Conservation (phyloP, 108 stramenopile genomes). For the Schizochytrium sp. region DNA sequence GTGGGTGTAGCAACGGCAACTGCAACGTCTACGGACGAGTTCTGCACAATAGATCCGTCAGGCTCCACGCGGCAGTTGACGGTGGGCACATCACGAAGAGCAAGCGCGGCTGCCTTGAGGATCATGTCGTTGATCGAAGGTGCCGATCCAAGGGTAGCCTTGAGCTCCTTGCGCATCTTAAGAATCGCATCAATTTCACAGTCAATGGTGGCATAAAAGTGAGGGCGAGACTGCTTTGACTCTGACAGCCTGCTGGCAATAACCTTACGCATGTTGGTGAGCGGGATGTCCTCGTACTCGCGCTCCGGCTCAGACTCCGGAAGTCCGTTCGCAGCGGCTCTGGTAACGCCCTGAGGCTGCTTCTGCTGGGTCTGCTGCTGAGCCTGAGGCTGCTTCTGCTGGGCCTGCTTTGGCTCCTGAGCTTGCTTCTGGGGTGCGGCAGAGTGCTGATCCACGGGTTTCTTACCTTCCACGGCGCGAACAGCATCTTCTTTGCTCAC, state of each 20-base stretch:
- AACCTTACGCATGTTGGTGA: conserved; percentile 88
- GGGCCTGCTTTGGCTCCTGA: neutral
- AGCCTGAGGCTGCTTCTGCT: neutral
- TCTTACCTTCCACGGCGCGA: conserved; percentile 27
- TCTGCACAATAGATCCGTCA: conserved; percentile 74
- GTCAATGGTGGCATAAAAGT: conserved; percentile 92
- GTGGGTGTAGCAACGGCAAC: conserved; percentile 97
- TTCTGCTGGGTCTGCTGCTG: conserved; percentile 32
- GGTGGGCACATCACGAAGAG: conserved; percentile 94
- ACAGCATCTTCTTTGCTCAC: conserved; percentile 26
- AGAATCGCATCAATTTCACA: conserved; percentile 88
- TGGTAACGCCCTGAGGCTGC: neutral
- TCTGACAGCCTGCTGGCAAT: conserved; percentile 94
- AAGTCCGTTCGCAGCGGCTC: neutral
- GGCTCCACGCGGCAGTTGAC: conserved; percentile 84
- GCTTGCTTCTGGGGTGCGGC: neutral
- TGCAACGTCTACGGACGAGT: conserved; percentile 89
- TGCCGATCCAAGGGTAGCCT: conserved; percentile 81
- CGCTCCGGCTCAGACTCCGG: conserved; percentile 50
- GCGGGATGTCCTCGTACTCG: conserved; percentile 66
- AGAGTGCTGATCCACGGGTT: neutral
- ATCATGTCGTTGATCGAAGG: conserved; percentile 97
- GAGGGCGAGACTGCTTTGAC: conserved; percentile 93
- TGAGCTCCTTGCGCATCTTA: conserved; percentile 83
- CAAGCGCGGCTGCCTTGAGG: conserved; percentile 93